Evolutionary conservation across 169 alveolate species (phyloP).

Genomic region (Eimeria acervulina): DNA sequence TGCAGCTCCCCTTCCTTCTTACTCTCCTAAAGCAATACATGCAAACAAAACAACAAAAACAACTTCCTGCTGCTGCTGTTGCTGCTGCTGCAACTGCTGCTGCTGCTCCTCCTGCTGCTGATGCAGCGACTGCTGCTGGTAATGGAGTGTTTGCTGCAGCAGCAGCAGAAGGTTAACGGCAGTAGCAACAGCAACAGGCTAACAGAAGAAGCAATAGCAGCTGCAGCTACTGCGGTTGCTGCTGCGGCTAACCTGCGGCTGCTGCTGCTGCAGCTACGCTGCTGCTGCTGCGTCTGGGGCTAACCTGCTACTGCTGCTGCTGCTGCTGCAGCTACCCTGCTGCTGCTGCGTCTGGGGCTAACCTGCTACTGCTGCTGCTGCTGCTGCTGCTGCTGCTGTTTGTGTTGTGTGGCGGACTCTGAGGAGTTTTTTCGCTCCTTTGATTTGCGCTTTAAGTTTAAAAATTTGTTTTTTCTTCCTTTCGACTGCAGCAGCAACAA

Average conservation of each 20-base stretch:
- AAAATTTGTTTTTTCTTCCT: not conserved
- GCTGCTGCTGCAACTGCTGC: not conserved
- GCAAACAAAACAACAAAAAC: not conserved
- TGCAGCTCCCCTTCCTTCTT: not conserved
- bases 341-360: no score
- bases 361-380: constrained; percentile 1
- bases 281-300: not conserved
- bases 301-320: not conserved
- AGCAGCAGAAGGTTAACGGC: not conserved
- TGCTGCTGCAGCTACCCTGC: not conserved
- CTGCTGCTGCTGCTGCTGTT: not conserved
- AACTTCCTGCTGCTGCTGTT: not conserved
- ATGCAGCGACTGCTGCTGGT: not conserved
- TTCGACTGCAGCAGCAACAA: constrained; percentile 10
- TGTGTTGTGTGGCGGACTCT: not conserved
- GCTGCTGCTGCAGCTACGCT: not conserved
- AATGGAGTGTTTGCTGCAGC: no score
- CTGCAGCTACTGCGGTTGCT: not conserved
- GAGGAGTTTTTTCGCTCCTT: not conserved
- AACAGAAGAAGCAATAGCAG: no score
- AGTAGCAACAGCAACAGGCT: not conserved
- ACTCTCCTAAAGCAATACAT: not conserved
- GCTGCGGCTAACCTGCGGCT: not conserved
- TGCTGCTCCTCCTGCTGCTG: not conserved
- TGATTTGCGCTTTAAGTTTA: not conserved